Base-by-base conservation (phyloP, 2,329 filamentous ascomycete genomes). In the Neoarthrinium moseri region DNA sequence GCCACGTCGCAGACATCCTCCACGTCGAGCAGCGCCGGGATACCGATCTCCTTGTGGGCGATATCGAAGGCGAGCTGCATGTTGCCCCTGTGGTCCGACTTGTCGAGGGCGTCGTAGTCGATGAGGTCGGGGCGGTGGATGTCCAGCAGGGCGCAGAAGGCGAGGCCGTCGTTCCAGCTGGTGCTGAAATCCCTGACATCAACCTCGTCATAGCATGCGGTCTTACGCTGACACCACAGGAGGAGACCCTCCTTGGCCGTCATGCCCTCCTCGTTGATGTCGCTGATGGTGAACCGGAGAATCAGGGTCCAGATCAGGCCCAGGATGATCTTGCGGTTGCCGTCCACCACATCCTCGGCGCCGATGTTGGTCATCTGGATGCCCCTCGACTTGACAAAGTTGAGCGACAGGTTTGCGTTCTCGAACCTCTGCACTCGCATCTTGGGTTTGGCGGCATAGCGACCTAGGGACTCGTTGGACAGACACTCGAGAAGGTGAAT, bases 361-460 rank as follows among this genome's bases (percentile, higher is more conserved):
- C 94, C 94, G 60, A 97, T 97, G 58, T 99, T 99, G 56, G 91
- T 96, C 86, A 99, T 89, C 66, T 96, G 92, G 53, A 99, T 97
- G 17, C 90, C 86, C 57, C 91, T 78, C 47, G 83, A 84, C 64
- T 89, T 95, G 72, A 99, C 91, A 61, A 94, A 99, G 68, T 96
- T 86, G 51, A 99, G 83, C 40, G 90, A 89, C 57, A 91, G 86
- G 73, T 97, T 97, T 67, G 94, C 92, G 79, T 99, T 99, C 68
- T 99, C 94, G 69, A 97, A 99, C 57, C 84, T 86, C 72, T 99
- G 94, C 43, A 99, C 94, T 47, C 94, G 90, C 56, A 99, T 78
- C 72, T 96, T 96, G 30, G 94, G 94, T 61, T 92, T 95, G 44
- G 92, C 89, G 52, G 94, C 94, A 80, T 99, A 99, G 66, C 92